Evolutionary conservation across 306 rosid species (phyloP), one percentile per base, ranked within the genome.

Genomic region (Gastrolobium bilobum): DNA sequence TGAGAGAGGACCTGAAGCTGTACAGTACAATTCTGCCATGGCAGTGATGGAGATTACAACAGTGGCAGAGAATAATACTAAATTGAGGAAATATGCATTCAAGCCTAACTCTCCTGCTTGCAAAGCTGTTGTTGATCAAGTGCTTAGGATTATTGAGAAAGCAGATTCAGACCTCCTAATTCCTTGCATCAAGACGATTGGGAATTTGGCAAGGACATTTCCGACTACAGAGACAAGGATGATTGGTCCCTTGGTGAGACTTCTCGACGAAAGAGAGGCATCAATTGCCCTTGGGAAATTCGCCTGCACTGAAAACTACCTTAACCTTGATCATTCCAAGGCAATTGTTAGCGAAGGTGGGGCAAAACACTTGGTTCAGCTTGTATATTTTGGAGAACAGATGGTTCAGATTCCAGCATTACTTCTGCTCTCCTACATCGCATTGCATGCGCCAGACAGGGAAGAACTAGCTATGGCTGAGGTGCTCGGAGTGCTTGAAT

Each of bases 21-120:
- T 91, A 53, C 89, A 89, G 72, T 85, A 71, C 75, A 84, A 93
- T 86, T 95, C 97, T 7, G 98, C 99, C 40, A 85, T 95, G 98
- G 97, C 99, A 0, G 80, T 95, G 79, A 93, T 92, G 97, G 98
- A 93, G 89, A 95, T 95, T 33, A 90, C 98, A 0, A 87, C 94
- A 0, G 86, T 95, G 73, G 99, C 99, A 0, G 99, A 93, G 94
- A 80, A 77, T 70, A 94, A 95, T 71, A 63, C 98, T 1, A 97
- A 93, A 2, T 79, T 95, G 80, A 90, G 99, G 85, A 81, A 89
- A 64, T 90, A 96, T 0, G 98, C 99, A 0, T 95, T 95, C 83
- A 95, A 95, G 86, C 99, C 99, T 0, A 95, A 85, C 77, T 87
- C 99, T 1, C 97, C 98, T 0, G 98, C 99, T 53, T 93, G 98